phyloP scores from a whole-genome alignment of 345 rosid species.

The Gossypium arboreum region DNA sequence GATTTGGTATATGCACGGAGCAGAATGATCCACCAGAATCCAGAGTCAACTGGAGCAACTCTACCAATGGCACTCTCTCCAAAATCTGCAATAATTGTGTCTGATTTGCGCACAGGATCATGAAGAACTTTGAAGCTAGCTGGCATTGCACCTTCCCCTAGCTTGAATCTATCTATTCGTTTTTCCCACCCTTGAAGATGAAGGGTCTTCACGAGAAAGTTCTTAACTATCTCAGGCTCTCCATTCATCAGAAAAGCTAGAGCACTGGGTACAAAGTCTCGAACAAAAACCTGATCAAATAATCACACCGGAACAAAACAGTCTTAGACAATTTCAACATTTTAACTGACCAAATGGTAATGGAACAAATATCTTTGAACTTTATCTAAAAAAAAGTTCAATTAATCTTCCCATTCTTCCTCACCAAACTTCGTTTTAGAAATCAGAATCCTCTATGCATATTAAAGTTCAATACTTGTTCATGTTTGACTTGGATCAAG shows the following conservation, averaged over 20 bases:
- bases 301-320: neutral
- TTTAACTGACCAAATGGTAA: neutral
- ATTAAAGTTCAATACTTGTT: neutral
- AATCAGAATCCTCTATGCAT: neutral
- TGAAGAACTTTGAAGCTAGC: conserved; percentile 84
- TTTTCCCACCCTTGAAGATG: conserved; percentile 74
- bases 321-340: conserved; percentile 4
- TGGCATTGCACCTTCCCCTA: conserved; percentile 84
- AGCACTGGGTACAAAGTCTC: conserved; percentile 90
- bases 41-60: conserved; percentile 85
- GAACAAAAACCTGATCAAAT: conserved; percentile 54
- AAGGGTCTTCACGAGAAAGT: conserved; percentile 64
- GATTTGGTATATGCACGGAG: conserved; percentile 82
- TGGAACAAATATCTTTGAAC: neutral
- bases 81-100: conserved; percentile 68
- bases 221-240: conserved; percentile 70
- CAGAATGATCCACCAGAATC: conserved; percentile 92
- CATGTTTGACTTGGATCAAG: neutral
- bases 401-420: neutral
- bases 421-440: neutral
- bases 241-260: conserved; percentile 77
- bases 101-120: conserved; percentile 57
- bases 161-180: conserved; percentile 61
- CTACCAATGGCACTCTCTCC: conserved; percentile 87
- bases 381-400: neutral